Conservation (phyloP, 2,329 filamentous ascomycete species). For the Ophiostoma tasmaniense region DNA sequence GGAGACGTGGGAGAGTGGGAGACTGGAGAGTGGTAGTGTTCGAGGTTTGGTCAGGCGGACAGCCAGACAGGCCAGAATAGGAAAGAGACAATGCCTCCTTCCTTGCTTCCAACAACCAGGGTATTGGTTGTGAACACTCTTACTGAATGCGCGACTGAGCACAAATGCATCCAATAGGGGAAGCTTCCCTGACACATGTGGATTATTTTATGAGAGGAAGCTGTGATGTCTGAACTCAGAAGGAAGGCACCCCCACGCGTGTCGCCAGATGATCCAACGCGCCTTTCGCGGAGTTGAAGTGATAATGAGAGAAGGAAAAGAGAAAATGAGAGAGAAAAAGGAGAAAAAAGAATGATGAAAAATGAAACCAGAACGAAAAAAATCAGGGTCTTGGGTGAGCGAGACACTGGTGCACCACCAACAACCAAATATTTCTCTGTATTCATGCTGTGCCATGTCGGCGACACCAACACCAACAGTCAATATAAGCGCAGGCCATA, state of each 20-base stretch:
- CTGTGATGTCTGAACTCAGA: neutral
- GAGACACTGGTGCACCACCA: neutral
- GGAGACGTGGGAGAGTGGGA: neutral
- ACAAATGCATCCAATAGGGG: neutral
- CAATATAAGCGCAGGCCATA: neutral
- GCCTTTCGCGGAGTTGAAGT: neutral
- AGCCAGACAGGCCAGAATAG: neutral
- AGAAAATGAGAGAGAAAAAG: too few species aligned
- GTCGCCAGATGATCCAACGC: neutral
- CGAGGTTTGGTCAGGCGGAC: slow-evolving; percentile 5
- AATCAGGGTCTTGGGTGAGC: neutral
- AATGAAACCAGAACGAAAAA: too few species aligned
- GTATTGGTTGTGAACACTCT: neutral
- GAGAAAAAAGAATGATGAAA: too few species aligned
- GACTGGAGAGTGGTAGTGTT: neutral
- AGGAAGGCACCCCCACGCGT: neutral
- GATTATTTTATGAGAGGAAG: neutral
- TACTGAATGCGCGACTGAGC: too few species aligned
- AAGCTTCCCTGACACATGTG: neutral
- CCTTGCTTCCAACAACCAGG: neutral
- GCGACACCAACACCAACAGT: slow-evolving; percentile 1
- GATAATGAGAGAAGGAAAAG: too few species aligned
- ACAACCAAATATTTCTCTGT: neutral
- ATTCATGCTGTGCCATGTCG: neutral
- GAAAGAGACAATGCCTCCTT: neutral